Conservation (phyloP, 1,284 basidiomycete genomes). For the Mycosarcoma maydis region DNA sequence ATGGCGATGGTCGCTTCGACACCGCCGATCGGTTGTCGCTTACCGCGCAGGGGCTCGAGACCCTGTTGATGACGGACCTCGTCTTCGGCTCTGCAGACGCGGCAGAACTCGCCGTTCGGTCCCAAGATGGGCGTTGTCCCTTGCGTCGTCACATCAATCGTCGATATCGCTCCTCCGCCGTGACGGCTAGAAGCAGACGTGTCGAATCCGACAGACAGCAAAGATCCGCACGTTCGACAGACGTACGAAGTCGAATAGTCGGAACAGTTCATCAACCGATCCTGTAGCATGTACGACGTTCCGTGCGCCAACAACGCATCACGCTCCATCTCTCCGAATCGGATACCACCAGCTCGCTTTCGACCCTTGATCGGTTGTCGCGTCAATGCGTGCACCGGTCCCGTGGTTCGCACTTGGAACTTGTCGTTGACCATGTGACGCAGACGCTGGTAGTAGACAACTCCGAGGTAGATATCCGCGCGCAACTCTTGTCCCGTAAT, state of each 20-base stretch:
- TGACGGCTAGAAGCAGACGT: conserved; percentile 2
- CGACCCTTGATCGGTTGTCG: conserved; percentile 98
- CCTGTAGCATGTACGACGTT: conserved; percentile 96
- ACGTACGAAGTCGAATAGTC: conserved; percentile 99
- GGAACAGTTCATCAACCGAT: conserved; percentile 99
- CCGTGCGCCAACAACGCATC: conserved; percentile 98
- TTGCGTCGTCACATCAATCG: conserved; percentile 34
- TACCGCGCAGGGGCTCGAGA: conserved; percentile 32
- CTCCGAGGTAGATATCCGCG: conserved; percentile 97
- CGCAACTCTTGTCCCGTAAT: conserved; percentile 98
- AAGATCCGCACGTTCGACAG: conserved; percentile 91
- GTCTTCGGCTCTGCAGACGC: conserved; percentile 58
- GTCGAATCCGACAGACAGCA: conserved; percentile 81
- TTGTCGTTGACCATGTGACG: conserved; percentile 99
- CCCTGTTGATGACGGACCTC: conserved; percentile 37
- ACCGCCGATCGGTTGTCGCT: conserved; percentile 36
- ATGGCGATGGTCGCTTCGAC: conserved; percentile 46
- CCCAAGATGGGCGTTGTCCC: conserved; percentile 46
- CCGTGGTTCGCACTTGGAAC: conserved; percentile 98
- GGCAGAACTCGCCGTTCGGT: conserved; percentile 64
- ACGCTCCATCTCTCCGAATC: conserved; percentile 99
- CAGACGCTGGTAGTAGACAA: conserved; percentile 97
- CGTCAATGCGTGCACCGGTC: conserved; percentile 93
- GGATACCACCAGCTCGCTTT: conserved; percentile 97
- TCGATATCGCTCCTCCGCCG: conserved; percentile 29